Conservation (phyloP, 192 early-diverging fungal species). For the Coemansia sp. region DNA sequence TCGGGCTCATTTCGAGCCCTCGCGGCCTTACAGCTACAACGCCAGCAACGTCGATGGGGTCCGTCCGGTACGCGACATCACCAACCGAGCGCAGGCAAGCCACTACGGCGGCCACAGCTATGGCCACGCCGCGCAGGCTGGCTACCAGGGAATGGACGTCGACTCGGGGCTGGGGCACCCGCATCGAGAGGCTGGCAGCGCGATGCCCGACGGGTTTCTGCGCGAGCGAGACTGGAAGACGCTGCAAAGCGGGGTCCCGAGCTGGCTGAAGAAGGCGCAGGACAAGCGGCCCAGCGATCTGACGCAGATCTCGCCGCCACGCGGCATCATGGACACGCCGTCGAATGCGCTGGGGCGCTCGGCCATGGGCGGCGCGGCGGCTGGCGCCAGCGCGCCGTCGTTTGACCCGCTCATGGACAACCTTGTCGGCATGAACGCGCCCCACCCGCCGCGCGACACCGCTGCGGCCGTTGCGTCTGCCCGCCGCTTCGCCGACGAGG, state of each 20-base stretch:
- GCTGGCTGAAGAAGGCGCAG: constrained; percentile 23
- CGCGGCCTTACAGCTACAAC: constrained; percentile 22
- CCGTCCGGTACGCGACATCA: constrained; percentile 41
- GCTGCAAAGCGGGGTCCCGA: constrained; percentile 12
- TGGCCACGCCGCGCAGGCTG: constrained; percentile 6
- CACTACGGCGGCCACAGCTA: constrained; percentile 1
- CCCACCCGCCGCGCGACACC: constrained; percentile 8
- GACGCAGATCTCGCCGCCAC: constrained; percentile 30
- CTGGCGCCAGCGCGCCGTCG: not conserved
- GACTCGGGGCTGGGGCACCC: constrained; percentile 10
- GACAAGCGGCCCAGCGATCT: constrained; percentile 19
- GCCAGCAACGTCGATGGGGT: constrained; percentile 1
- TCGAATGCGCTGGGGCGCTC: constrained; percentile 15
- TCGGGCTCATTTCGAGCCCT: constrained; percentile 32
- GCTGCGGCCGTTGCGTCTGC: constrained; percentile 5
- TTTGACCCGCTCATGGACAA: constrained; percentile 23
- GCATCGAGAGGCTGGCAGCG: constrained; percentile 7
- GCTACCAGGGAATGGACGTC: constrained; percentile 35
- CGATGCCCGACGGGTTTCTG: constrained; percentile 24
- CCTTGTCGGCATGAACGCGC: constrained; percentile 22
- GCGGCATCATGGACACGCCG: constrained; percentile 28
- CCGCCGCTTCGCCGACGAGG: not conserved
- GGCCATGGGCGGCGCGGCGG: not conserved
- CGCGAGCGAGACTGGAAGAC: constrained; percentile 32
- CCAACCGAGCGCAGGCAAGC: constrained; percentile 1